These are phyloP conservation scores for Candida gorgasii DNA, from an alignment of 805 yeast genomes.

Conservation along the genomic window DNA sequence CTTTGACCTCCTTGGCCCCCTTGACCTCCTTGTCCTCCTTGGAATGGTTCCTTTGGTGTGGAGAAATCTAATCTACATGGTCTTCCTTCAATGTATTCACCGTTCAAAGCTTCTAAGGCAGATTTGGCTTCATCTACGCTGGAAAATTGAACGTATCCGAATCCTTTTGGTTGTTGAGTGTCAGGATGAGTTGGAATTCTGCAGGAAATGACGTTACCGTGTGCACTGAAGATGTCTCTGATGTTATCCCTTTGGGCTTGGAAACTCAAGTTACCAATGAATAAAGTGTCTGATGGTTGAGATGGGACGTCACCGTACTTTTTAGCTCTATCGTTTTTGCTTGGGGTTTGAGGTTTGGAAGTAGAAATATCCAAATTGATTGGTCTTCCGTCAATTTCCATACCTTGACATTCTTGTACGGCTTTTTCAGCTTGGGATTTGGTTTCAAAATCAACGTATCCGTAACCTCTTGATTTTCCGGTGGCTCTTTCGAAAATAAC, in stretches of 20 bases:
- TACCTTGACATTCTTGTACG: constrained; percentile 79
- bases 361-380: constrained; percentile 91
- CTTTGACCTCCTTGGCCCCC: constrained; percentile 35
- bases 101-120: constrained; percentile 85
- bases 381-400: constrained; percentile 96
- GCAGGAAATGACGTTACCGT: constrained; percentile 83
- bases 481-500: constrained; percentile 91
- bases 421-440: constrained; percentile 85
- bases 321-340: constrained; percentile 77
- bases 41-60: constrained; percentile 70
- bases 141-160: constrained; percentile 93
- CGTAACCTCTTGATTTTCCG: constrained; percentile 94
- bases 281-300: constrained; percentile 92
- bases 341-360: constrained; percentile 65
- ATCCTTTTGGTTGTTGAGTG: constrained; percentile 98
- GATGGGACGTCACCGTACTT: constrained; percentile 89
- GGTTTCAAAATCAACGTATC: constrained; percentile 90
- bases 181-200: constrained; percentile 98
- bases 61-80: constrained; percentile 94
- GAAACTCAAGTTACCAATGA: constrained; percentile 95
- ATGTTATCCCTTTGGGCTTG: constrained; percentile 79
- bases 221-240: constrained; percentile 68
- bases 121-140: constrained; percentile 86
- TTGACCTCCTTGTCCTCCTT: constrained; percentile 21
- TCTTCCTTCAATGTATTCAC: constrained; percentile 87